Conservation (phyloP, 257 asterid genomes). For the Solanum neorickii region DNA sequence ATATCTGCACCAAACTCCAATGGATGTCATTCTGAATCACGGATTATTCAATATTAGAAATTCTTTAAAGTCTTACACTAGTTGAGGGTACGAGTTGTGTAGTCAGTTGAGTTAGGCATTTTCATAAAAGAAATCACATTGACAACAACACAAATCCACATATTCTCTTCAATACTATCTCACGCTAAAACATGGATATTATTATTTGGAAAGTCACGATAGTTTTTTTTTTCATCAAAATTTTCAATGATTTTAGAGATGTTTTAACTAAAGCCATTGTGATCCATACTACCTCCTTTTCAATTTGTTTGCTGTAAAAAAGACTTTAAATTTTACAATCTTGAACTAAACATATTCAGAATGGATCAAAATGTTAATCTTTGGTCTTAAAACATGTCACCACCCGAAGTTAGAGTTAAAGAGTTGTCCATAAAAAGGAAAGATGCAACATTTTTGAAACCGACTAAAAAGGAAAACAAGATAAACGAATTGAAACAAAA, state of each 20-base stretch:
- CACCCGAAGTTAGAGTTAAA: too few species aligned
- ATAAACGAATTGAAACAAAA: not conserved
- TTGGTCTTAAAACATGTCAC: too few species aligned
- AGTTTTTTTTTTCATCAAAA: not conserved
- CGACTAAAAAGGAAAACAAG: not conserved
- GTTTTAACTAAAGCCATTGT: not conserved
- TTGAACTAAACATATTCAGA: not conserved
- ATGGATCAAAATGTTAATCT: not conserved
- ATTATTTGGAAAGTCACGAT: not conserved
- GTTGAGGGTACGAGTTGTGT: not conserved
- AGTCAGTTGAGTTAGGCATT: not conserved
- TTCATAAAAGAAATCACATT: not conserved
- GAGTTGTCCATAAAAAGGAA: not conserved
- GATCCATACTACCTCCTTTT: not conserved
- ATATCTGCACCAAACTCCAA: conserved; percentile 27
- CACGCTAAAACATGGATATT: not conserved
- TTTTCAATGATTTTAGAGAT: not conserved
- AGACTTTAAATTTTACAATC: not conserved
- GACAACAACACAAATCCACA: not conserved
- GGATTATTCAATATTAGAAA: not conserved
- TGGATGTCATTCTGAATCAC: not conserved
- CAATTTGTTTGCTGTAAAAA: not conserved
- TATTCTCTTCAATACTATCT: not conserved
- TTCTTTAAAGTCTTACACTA: not conserved
- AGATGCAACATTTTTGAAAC: not conserved